A percentile compares a stretch with the other conserved stretches of the same genome.
These are phyloP conservation scores for Trichosporon ovoides DNA, from an alignment of 1,284 basidiomycete species.

Conservation along the genomic window DNA sequence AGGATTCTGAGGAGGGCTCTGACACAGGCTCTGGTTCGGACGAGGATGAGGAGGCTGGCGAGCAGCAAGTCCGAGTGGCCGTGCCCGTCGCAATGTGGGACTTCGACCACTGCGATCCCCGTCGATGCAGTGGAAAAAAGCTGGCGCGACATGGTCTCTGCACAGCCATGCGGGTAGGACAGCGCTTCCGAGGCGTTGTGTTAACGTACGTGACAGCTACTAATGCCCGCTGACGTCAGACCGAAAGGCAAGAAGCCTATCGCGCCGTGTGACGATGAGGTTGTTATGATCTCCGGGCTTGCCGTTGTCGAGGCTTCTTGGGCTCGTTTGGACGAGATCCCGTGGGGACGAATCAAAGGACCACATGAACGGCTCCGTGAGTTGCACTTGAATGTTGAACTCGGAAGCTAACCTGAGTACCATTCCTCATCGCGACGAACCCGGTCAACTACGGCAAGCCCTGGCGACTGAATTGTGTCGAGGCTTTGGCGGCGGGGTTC, in stretches of 20 bases:
- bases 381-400: conserved; percentile 44
- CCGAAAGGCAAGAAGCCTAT: conserved; percentile 79
- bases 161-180: conserved; percentile 74
- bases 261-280: conserved; percentile 77
- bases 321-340: conserved; percentile 90
- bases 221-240: conserved; percentile 50
- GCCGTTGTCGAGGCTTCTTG: conserved; percentile 98
- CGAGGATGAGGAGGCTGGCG: conserved; percentile 32
- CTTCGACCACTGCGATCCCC: conserved; percentile 95
- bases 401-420: conserved; percentile 56
- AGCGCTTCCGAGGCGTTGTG: conserved; percentile 84
- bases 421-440: conserved; percentile 86
- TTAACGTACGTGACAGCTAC: conserved; percentile 64
- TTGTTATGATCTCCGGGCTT: conserved; percentile 68
- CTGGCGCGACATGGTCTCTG: conserved; percentile 80
- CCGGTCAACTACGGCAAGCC: conserved; percentile 94
- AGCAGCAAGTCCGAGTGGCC: conserved; percentile 50
- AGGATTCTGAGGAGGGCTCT: background rate
- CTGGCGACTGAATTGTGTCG: conserved; percentile 83
- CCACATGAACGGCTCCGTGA: conserved; percentile 83
- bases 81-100: conserved; percentile 91
- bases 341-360: conserved; percentile 86
- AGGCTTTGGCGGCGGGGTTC: conserved; percentile 87
- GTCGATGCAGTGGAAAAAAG: conserved; percentile 91
- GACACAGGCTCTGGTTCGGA: conserved; percentile 31